Conservation (phyloP, 1,284 basidiomycete species). For the Ganoderma lucidum region DNA sequence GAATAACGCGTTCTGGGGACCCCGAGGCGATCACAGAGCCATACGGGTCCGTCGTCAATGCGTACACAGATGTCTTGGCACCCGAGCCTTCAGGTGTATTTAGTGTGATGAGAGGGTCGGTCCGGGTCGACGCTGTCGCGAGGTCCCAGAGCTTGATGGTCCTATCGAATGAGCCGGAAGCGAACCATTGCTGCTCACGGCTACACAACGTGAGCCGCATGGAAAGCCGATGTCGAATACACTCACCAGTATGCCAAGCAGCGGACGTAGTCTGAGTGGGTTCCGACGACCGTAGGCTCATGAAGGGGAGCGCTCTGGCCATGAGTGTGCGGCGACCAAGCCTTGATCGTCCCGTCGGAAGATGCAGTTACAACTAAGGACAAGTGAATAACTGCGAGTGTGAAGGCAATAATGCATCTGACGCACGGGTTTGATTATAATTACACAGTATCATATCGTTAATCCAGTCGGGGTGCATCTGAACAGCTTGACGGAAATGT, state of each 20-base stretch:
- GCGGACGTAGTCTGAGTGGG: conserved; percentile 92
- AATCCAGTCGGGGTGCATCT: conserved; percentile 95
- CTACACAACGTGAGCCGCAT: conserved; percentile 47
- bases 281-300: conserved; percentile 81
- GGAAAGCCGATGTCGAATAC: conserved; percentile 7
- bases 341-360: conserved; percentile 94
- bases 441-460: conserved; percentile 96
- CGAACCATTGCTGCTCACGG: conserved; percentile 84
- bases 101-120: conserved; percentile 64
- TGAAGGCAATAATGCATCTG: neutral
- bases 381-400: neutral
- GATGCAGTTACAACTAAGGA: conserved; percentile 89
- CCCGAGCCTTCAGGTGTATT: conserved; percentile 66
- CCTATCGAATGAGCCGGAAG: conserved; percentile 94
- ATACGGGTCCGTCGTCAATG: conserved; percentile 79
- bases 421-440: conserved; percentile 85
- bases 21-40: conserved; percentile 89
- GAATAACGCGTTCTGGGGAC: conserved; percentile 89
- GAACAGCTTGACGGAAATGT: conserved; percentile 83
- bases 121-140: conserved; percentile 40
- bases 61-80: conserved; percentile 83
- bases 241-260: conserved; percentile 81
- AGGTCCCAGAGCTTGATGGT: conserved; percentile 96
- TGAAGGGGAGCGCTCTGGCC: conserved; percentile 39
- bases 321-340: conserved; percentile 89